Evolutionary conservation across 352 stramenopile species (phyloP), one percentile per base, ranked within the genome.

Genomic region (Bremia lactucae): DNA sequence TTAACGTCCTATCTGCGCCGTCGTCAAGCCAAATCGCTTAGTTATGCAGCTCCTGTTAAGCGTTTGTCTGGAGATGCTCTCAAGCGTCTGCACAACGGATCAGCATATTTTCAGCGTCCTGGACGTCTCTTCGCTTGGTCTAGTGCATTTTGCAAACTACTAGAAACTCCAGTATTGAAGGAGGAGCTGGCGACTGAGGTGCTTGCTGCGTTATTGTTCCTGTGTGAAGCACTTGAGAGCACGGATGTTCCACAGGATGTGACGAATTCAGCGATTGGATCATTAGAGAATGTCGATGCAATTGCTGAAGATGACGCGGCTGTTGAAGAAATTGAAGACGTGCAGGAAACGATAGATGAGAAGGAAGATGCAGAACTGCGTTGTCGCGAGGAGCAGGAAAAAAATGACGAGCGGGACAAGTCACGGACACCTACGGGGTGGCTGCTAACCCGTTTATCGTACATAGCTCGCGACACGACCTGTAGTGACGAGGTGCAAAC

Each of bases 401-500:
- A 65, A 25, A 43, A 68, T 14, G 68, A 84, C 15, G 62, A 70
- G 31, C 57, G 62, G 36, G 46, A 42, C 0, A 73, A 82, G 46
- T 62, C 64, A 10, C 73, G 69, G 43, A 88, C 75, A 3, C 76
- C 76, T 1, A 61, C 90, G 6, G 71, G 72, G 15, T 95, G 82
- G 82, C 44, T 94, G 22, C 73, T 94, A 18, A 90, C 76, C 7
- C 80, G 80, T 5, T 46, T 95, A 7, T 94, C 82, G 23, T 94
- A 78, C 50, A 52, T 89, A 10, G 72, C 72, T 0, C 80, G 83
- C 14, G 65, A 59, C 4, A 63, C 67, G 19, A 54, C 43, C 18
- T 52, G 62, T 21, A 72, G 54, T 5, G 55, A 76, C 42, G 34
- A 72, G 13, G 74, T 87, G n/a, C 81, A 89, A 49, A 46, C 38